Percentiles rank a stretch among this genome's conserved stretches.
These are phyloP conservation scores for Tuber indicum DNA, from an alignment of 495 filamentous ascomycete species.

Conservation along the genomic window DNA sequence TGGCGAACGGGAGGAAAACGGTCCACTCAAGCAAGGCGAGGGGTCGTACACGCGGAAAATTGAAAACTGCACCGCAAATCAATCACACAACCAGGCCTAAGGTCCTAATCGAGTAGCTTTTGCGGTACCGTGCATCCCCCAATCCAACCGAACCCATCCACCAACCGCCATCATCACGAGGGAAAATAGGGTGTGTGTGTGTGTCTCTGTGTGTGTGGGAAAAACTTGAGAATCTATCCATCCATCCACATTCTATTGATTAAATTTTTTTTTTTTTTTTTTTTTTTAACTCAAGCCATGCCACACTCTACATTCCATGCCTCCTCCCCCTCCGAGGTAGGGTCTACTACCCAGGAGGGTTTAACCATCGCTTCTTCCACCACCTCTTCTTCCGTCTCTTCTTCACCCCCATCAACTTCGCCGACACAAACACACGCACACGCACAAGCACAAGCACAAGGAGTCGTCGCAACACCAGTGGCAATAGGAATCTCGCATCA, in stretches of 20 bases:
- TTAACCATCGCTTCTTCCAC: constrained; percentile 10
- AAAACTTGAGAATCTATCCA: background rate
- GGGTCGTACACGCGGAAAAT: background rate
- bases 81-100: background rate
- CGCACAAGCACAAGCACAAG: constrained; percentile 18
- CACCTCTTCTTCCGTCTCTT: constrained; percentile 21
- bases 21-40: background rate
- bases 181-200: background rate
- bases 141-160: background rate
- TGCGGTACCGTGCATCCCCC: background rate
- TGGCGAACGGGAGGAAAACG: background rate
- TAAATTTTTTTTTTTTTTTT: background rate
- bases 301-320: constrained; percentile 34
- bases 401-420: constrained; percentile 23
- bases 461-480: constrained; percentile 6
- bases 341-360: constrained; percentile 4
- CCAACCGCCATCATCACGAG: background rate
- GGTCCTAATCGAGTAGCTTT: background rate
- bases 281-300: constrained; percentile 18
- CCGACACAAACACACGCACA: constrained; percentile 29
- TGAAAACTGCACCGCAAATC: background rate
- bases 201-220: background rate
- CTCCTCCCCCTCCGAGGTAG: constrained; percentile 12
- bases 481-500: constrained; percentile 1
- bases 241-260: background rate